Conservation (phyloP, 306 rosid genomes). For the Gastrolobium villosum region DNA sequence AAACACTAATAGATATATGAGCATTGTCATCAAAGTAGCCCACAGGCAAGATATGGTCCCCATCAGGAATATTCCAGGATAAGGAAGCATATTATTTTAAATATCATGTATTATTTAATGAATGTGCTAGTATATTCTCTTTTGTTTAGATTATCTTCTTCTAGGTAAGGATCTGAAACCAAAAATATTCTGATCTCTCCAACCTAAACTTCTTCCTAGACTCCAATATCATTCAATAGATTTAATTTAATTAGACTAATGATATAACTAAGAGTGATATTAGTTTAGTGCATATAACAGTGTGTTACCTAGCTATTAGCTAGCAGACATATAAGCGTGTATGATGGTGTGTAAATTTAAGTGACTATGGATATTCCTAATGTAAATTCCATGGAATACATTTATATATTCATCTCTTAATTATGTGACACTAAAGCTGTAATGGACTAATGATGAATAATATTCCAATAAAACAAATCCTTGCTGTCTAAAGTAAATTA, state of each 20-base stretch:
- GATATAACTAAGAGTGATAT: background rate
- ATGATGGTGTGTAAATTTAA: background rate
- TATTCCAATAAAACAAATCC: background rate
- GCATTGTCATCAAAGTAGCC: slow-evolving; percentile 37
- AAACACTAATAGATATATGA: background rate
- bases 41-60: slow-evolving; percentile 44
- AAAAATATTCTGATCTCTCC: slow-evolving; percentile 42
- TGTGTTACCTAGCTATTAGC: slow-evolving; percentile 24
- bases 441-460: background rate
- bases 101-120: slow-evolving; percentile 8
- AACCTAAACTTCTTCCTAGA: slow-evolving; percentile 48
- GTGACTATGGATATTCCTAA: slow-evolving; percentile 2
- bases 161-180: slow-evolving; percentile 20
- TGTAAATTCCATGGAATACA: slow-evolving; percentile 14
- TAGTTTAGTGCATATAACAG: slow-evolving; percentile 18
- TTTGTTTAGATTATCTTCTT: slow-evolving; percentile 59
- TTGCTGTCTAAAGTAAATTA: background rate
- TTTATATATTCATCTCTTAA: background rate
- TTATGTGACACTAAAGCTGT: background rate
- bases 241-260: background rate
- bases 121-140: slow-evolving; percentile 60
- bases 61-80: slow-evolving; percentile 57
- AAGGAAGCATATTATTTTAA: slow-evolving; percentile 42
- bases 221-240: slow-evolving; percentile 21
- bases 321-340: background rate